Evolutionary conservation across 805 yeast species (phyloP).

Genomic region (Vanderwaltozyma polyspora): DNA sequence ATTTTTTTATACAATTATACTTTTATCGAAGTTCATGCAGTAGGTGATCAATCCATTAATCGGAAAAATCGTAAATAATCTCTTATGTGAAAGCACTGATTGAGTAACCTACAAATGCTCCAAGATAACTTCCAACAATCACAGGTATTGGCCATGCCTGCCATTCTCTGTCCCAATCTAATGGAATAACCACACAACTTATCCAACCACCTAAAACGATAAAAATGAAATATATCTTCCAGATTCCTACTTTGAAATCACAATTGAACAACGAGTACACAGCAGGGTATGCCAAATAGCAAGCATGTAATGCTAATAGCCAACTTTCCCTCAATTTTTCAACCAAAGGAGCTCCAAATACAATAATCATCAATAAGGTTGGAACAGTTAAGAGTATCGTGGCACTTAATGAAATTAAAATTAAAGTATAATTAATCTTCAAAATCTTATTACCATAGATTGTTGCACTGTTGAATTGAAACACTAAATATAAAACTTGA

Average conservation of each 20-base stretch:
- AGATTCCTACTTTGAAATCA: slow-evolving; percentile 38
- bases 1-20: not conserved
- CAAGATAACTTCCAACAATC: slow-evolving; percentile 63
- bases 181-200: slow-evolving; percentile 86
- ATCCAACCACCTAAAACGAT: slow-evolving; percentile 68
- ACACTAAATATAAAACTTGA: slow-evolving; percentile 28
- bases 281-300: slow-evolving; percentile 52
- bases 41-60: not conserved
- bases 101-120: slow-evolving; percentile 54
- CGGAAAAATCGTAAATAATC: not conserved
- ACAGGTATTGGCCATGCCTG: slow-evolving; percentile 91
- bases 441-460: slow-evolving; percentile 25
- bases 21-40: not conserved
- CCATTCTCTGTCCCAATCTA: slow-evolving; percentile 98
- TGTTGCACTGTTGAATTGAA: slow-evolving; percentile 26
- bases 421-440: slow-evolving; percentile 20
- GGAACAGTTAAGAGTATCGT: slow-evolving; percentile 19
- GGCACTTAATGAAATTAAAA: slow-evolving; percentile 17
- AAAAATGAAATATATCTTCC: slow-evolving; percentile 26
- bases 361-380: slow-evolving; percentile 31
- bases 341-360: slow-evolving; percentile 76
- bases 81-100: slow-evolving; percentile 19
- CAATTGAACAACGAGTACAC: slow-evolving; percentile 45
- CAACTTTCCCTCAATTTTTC: slow-evolving; percentile 43
- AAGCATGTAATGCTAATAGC: slow-evolving; percentile 48